A percentile compares a stretch with the other conserved stretches of the same genome.
phyloP scores from a whole-genome alignment of 345 rosid genomes.

The Aquilaria yunnanensis region DNA sequence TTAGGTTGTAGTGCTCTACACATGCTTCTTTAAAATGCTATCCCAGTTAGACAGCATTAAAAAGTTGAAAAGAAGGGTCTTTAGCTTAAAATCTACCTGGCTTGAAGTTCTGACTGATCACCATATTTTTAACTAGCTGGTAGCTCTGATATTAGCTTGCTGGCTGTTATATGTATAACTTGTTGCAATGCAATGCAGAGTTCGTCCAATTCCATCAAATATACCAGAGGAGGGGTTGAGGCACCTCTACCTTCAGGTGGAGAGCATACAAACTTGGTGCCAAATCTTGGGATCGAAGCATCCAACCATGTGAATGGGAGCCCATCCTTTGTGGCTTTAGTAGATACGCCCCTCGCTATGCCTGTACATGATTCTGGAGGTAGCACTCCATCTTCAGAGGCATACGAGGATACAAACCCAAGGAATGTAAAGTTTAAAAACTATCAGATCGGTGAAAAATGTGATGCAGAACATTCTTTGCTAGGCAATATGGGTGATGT shows the following conservation, averaged over 20 bases:
- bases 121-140: no score
- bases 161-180: background rate
- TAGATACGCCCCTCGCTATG: slow-evolving; percentile 10
- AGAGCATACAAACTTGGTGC: slow-evolving; percentile 15
- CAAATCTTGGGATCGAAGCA: slow-evolving; percentile 16
- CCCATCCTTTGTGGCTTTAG: slow-evolving; percentile 15
- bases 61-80: no score
- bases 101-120: no score
- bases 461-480: slow-evolving; percentile 17
- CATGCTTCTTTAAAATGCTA: no score
- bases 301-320: slow-evolving; percentile 16
- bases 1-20: no score
- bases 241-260: slow-evolving; percentile 15
- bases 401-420: slow-evolving; percentile 9
- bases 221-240: slow-evolving; percentile 20
- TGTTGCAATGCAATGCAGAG: slow-evolving; percentile 27
- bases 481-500: slow-evolving; percentile 16
- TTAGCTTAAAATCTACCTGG: no score
- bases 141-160: background rate
- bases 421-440: slow-evolving; percentile 15
- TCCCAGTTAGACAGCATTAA: no score
- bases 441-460: slow-evolving; percentile 16
- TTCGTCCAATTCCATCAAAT: slow-evolving; percentile 21
- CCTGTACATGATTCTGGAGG: slow-evolving; percentile 10
- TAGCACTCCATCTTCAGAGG: slow-evolving; percentile 17